A percentile compares a stretch with the other conserved stretches of the same genome.
Conservation (phyloP, 345 rosid genomes). For the Eucalyptus camaldulensis region DNA sequence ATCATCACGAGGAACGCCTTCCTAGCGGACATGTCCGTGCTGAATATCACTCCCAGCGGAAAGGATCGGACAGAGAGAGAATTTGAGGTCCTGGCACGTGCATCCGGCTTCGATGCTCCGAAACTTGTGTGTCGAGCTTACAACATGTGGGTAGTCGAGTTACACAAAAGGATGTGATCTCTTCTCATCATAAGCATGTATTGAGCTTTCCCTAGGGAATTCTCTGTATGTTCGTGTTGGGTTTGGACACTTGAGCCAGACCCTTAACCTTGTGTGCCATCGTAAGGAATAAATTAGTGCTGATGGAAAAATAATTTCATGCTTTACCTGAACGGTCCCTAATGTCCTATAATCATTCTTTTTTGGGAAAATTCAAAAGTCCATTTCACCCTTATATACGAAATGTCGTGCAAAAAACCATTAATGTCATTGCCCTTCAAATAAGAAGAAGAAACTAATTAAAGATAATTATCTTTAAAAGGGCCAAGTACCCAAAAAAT, state of each 20-base stretch:
- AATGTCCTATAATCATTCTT: neutral
- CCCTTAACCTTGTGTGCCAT: neutral
- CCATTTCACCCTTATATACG: neutral
- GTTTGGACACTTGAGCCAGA: neutral
- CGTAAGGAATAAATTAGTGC: neutral
- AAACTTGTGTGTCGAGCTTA: neutral
- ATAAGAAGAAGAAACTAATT: neutral
- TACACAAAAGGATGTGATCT: neutral
- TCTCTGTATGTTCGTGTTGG: neutral
- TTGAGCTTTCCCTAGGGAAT: neutral
- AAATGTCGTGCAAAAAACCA: neutral
- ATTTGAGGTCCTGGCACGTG: constrained; percentile 18
- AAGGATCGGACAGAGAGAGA: constrained; percentile 34
- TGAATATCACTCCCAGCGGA: constrained; percentile 18
- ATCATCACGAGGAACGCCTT: constrained; percentile 13
- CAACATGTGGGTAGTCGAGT: neutral
- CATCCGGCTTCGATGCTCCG: constrained; percentile 10
- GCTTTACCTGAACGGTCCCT: neutral
- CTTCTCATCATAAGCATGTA: neutral
- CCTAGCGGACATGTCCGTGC: constrained; percentile 24
- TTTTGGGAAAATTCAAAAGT: neutral
- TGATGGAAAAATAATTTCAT: neutral
- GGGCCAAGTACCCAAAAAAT: neutral
- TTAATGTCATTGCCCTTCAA: neutral
- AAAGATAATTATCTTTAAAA: no score